Evolutionary conservation across 306 rosid genomes (phyloP).

Genomic region (Coriaria nepalensis): DNA sequence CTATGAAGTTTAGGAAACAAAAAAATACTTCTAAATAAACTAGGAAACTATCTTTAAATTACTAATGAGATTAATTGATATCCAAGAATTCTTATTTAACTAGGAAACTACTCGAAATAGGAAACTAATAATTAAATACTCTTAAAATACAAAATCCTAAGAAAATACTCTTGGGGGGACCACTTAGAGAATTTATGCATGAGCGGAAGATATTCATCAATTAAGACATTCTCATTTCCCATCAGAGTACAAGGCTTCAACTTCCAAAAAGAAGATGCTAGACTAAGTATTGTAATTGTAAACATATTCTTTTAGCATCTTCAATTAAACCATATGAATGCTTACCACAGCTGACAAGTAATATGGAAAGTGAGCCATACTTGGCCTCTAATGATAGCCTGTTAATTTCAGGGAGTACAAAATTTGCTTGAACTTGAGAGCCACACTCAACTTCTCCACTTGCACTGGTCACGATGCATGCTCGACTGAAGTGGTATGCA

Average conservation of each 20-base stretch:
- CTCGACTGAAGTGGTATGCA: conserved; percentile 44
- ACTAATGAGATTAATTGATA: too few relatives aligned
- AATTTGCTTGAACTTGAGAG: conserved; percentile 35
- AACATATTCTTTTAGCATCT: conserved; percentile 5
- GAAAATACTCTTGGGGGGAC: too few relatives aligned
- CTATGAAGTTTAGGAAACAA: too few relatives aligned
- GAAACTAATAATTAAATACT: neutral
- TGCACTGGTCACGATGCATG: conserved; percentile 30
- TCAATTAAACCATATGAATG: conserved; percentile 10
- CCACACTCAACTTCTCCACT: conserved; percentile 27
- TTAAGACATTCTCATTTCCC: too few relatives aligned
- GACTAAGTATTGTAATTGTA: conserved; percentile 10
- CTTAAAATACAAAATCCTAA: too few relatives aligned
- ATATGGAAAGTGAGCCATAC: conserved; percentile 38
- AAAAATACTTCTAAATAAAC: too few relatives aligned
- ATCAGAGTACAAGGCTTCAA: conserved; percentile 23
- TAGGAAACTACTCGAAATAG: too few relatives aligned
- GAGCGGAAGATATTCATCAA: too few relatives aligned
- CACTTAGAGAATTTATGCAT: neutral
- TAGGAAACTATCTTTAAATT: too few relatives aligned
- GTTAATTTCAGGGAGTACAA: conserved; percentile 49
- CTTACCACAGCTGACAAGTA: conserved; percentile 70
- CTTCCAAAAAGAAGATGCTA: conserved; percentile 35
- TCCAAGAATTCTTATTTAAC: too few relatives aligned
- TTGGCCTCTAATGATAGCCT: conserved; percentile 50